Evolutionary conservation across 2,329 filamentous ascomycete species (phyloP).

Genomic region (Graphiopsis chlorocephala): DNA sequence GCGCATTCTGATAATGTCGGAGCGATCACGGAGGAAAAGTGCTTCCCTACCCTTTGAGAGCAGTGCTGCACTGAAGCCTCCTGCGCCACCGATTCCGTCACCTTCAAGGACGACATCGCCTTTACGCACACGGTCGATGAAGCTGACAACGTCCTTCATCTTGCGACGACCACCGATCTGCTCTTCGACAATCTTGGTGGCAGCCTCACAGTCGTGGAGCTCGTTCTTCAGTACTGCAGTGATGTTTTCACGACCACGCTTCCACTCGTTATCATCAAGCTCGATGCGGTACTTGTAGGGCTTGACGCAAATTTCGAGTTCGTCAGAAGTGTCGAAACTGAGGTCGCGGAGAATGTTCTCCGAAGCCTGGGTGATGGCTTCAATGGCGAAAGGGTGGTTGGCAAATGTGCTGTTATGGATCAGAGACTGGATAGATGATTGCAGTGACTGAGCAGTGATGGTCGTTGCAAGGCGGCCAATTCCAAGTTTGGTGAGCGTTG

Average conservation of each 20-base stretch:
- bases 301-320: conserved; percentile 98
- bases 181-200: conserved; percentile 72
- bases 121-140: conserved; percentile 85
- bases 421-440: conserved; percentile 76
- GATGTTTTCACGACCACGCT: conserved; percentile 78
- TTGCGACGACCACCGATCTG: conserved; percentile 78
- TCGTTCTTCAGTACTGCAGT: conserved; percentile 80
- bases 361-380: conserved; percentile 89
- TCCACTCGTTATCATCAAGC: conserved; percentile 87
- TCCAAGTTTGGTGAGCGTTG: conserved; percentile 86
- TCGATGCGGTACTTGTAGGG: conserved; percentile 98
- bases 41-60: conserved; percentile 81
- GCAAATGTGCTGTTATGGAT: conserved; percentile 80
- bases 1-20: conserved; percentile 87
- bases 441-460: conserved; percentile 83
- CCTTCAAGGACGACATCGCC: conserved; percentile 84
- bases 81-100: conserved; percentile 75
- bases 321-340: conserved; percentile 95
- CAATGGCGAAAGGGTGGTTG: conserved; percentile 84
- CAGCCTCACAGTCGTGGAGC: conserved; percentile 76
- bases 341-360: conserved; percentile 87
- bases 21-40: conserved; percentile 87
- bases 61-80: conserved; percentile 86
- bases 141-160: conserved; percentile 81
- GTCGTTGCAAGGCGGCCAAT: conserved; percentile 90